These are phyloP conservation scores for Ophiostoma himal-ulmi DNA, from an alignment of 2,329 filamentous ascomycete species.

Conservation along the genomic window DNA sequence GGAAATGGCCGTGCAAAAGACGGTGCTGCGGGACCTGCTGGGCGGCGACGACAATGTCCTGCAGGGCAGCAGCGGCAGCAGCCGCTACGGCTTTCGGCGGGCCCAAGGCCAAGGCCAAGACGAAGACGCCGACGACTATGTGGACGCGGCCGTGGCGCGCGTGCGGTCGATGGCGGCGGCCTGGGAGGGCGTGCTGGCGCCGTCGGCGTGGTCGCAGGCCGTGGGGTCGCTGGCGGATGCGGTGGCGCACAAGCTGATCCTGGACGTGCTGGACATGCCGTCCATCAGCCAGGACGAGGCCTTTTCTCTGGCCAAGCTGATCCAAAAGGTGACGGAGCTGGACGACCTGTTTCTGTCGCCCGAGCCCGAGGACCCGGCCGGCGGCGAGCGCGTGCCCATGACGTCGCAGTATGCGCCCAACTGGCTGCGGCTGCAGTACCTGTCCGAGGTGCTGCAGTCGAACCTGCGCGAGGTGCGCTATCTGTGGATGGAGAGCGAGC, in stretches of 20 bases:
- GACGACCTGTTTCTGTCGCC: constrained; percentile 50
- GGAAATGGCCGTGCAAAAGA: constrained; percentile 57
- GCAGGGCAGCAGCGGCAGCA: constrained; percentile 31
- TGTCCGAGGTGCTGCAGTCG: constrained; percentile 60
- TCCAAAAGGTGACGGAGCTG: constrained; percentile 51
- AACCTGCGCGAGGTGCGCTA: constrained; percentile 59
- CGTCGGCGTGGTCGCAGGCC: constrained; percentile 58
- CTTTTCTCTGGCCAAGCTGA: constrained; percentile 54
- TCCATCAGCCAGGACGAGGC: constrained; percentile 60
- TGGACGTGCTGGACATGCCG: constrained; percentile 56
- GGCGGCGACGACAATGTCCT: constrained; percentile 55
- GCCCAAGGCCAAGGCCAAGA: neutral
- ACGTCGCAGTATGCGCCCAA: constrained; percentile 56
- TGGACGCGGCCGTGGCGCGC: constrained; percentile 49
- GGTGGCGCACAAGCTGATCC: constrained; percentile 53
- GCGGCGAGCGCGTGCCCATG: constrained; percentile 42
- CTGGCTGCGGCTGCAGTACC: constrained; percentile 60
- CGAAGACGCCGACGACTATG: constrained; percentile 43
- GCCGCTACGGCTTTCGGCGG: neutral
- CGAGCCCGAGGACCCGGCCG: neutral
- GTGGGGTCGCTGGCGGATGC: constrained; percentile 55
- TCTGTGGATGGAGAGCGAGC: constrained; percentile 60
- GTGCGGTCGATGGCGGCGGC: constrained; percentile 49
- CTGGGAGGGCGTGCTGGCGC: constrained; percentile 54
- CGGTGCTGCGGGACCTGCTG: constrained; percentile 55